Percentiles rank a stretch among this genome's conserved stretches.
These are phyloP conservation scores for Taphrina wiesneri DNA, from an alignment of 1,139 yeast genomes.

Conservation along the genomic window DNA sequence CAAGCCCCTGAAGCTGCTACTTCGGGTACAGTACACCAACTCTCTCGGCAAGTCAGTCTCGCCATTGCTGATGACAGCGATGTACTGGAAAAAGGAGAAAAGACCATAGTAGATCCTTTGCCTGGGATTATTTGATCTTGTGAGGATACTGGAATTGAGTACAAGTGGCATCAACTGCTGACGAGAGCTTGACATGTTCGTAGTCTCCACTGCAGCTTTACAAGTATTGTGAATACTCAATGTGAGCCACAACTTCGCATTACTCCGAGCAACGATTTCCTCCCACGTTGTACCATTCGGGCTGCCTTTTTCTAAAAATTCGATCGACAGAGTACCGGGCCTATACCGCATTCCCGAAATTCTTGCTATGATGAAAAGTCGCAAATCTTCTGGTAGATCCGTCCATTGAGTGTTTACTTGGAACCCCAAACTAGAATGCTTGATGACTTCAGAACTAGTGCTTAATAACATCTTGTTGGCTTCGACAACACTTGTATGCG, in stretches of 20 bases:
- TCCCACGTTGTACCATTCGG: not conserved
- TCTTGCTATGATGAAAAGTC: not conserved
- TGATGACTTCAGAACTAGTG: slow-evolving; percentile 2
- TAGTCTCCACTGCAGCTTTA: not conserved
- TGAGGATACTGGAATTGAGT: not conserved
- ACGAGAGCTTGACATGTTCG: not conserved
- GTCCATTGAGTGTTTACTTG: slow-evolving; percentile 7
- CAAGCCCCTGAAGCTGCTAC: not conserved
- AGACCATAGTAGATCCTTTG: slow-evolving; percentile 8
- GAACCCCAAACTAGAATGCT: slow-evolving; percentile 1
- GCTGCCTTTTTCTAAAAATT: not conserved
- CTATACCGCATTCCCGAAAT: not conserved
- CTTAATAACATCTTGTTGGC: not conserved
- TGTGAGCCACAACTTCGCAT: not conserved
- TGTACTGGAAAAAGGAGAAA: slow-evolving; percentile 8
- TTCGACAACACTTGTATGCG: not conserved
- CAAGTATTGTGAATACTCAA: not conserved
- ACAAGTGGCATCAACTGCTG: not conserved
- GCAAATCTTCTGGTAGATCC: slow-evolving; percentile 1
- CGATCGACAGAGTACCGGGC: not conserved
- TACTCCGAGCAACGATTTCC: not conserved
- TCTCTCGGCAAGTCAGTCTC: slow-evolving; percentile 16
- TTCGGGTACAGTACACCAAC: slow-evolving; percentile 4
- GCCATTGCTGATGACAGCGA: slow-evolving; percentile 16
- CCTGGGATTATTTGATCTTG: not conserved